phyloP scores from a whole-genome alignment of 2,329 filamentous ascomycete genomes.

The Escovopsis sp. region DNA sequence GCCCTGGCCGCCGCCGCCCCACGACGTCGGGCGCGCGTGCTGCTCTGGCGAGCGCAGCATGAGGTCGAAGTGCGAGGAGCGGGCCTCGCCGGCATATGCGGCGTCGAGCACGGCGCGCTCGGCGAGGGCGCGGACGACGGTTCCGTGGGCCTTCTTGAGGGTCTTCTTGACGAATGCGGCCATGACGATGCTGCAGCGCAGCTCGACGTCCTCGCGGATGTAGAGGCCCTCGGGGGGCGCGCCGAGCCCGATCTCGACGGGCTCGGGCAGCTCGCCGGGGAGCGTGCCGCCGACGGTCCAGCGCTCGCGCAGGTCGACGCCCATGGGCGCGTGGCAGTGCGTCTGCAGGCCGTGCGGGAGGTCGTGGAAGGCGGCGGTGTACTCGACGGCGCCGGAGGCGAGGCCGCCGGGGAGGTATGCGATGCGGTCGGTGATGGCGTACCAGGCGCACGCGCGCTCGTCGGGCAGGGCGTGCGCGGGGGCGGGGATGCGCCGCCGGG shows the following conservation, averaged over 20 bases:
- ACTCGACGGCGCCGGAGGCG: conserved; percentile 53
- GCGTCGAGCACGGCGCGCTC: not conserved
- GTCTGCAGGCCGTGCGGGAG: conserved; percentile 61
- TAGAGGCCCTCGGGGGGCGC: conserved; percentile 58
- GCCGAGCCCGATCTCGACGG: conserved; percentile 50
- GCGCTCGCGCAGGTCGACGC: conserved; percentile 62
- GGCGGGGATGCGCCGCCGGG: conserved; percentile 52
- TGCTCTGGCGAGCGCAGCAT: conserved; percentile 1
- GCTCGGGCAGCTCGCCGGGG: conserved; percentile 52
- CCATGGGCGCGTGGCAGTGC: conserved; percentile 70
- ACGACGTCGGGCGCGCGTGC: conserved; percentile 1
- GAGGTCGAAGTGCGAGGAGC: not conserved
- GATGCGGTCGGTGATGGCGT: conserved; percentile 63
- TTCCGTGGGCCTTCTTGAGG: conserved; percentile 58
- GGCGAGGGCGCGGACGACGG: conserved; percentile 51
- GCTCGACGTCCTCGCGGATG: conserved; percentile 68
- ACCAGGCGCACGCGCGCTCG: conserved; percentile 63
- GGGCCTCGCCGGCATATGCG: not conserved
- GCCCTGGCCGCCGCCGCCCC: not conserved
- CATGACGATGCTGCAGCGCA: conserved; percentile 67
- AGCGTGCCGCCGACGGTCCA: conserved; percentile 63
- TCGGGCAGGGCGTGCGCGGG: conserved; percentile 53
- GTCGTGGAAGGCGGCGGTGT: conserved; percentile 70
- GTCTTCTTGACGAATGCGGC: conserved; percentile 69
- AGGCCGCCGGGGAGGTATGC: conserved; percentile 56